Evolutionary conservation across 1,284 basidiomycete species (phyloP).

Genomic region (Leccinum ponderosum): DNA sequence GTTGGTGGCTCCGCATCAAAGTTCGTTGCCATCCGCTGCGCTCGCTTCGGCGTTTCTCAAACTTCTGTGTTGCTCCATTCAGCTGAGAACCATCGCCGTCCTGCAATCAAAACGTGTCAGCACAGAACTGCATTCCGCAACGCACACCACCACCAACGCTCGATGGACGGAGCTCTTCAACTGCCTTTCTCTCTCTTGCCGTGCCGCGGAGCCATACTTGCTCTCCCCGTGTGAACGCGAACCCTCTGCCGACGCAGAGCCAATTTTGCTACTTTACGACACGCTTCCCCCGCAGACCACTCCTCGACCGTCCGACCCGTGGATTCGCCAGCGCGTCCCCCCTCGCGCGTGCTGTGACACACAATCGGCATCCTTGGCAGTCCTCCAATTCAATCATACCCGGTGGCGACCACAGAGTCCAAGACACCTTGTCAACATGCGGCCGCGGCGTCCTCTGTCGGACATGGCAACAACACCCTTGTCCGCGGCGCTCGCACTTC

Average conservation of each 20-base stretch:
- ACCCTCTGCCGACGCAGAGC: conserved; percentile 1
- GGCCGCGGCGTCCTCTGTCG: conserved; percentile 15
- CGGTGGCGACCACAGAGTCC: conserved; percentile 3
- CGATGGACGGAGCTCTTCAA: conserved; percentile 6
- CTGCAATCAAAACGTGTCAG: conserved; percentile 22
- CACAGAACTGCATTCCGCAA: conserved; percentile 4
- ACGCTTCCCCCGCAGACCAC: background rate
- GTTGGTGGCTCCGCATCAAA: conserved; percentile 17
- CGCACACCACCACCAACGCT: conserved; percentile 2
- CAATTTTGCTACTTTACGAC: conserved; percentile 2
- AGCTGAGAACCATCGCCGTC: conserved; percentile 1
- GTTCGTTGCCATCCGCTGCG: conserved; percentile 20
- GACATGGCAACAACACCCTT: conserved; percentile 3
- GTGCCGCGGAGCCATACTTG: conserved; percentile 6
- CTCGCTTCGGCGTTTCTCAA: conserved; percentile 18
- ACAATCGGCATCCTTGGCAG: background rate
- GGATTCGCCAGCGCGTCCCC: conserved; percentile 14
- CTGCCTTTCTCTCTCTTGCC: conserved; percentile 12
- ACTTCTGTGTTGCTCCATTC: conserved; percentile 13
- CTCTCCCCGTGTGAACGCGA: conserved; percentile 15
- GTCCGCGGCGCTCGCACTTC: conserved; percentile 19
- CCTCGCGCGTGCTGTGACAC: background rate
- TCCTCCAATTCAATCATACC: background rate
- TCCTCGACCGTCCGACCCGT: conserved; percentile 2
- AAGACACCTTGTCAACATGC: conserved; percentile 14